Conservation (phyloP, 345 rosid species). For the Salix exigua region DNA sequence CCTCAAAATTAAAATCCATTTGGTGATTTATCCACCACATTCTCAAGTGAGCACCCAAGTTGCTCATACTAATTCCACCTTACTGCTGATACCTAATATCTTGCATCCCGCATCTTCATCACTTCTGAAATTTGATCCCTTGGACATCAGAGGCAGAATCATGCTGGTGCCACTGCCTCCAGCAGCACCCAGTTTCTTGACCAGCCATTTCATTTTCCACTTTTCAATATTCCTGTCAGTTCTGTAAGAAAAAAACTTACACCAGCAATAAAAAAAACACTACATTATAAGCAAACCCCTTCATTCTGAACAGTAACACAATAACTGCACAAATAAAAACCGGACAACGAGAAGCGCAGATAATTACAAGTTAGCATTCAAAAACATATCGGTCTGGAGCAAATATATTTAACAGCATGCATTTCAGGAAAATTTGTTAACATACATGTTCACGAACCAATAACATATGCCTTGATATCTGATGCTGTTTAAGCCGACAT, state of each 20-base stretch:
- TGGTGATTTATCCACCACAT: neutral
- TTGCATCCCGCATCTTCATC: neutral
- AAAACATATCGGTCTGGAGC: neutral
- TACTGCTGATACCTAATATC: too few species aligned
- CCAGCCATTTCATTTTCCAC: neutral
- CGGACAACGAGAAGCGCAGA: neutral
- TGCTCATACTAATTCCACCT: neutral
- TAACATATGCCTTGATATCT: neutral
- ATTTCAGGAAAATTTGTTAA: neutral
- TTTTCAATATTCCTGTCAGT: neutral
- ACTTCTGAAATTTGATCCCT: neutral
- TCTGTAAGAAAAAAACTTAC: neutral
- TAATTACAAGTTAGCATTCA: neutral
- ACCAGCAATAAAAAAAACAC: neutral
- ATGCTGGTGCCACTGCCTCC: neutral
- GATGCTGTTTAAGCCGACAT: neutral
- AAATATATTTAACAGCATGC: neutral
- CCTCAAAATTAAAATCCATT: neutral
- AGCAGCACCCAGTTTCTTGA: neutral
- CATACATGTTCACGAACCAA: neutral
- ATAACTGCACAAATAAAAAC: neutral
- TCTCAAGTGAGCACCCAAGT: neutral
- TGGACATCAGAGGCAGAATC: neutral
- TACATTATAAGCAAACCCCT: neutral
- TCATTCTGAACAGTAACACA: neutral